A percentile compares a stretch with the other conserved stretches of the same genome.
Conservation (phyloP, 1,284 basidiomycete species). For the Phaffia rhodozyma region DNA sequence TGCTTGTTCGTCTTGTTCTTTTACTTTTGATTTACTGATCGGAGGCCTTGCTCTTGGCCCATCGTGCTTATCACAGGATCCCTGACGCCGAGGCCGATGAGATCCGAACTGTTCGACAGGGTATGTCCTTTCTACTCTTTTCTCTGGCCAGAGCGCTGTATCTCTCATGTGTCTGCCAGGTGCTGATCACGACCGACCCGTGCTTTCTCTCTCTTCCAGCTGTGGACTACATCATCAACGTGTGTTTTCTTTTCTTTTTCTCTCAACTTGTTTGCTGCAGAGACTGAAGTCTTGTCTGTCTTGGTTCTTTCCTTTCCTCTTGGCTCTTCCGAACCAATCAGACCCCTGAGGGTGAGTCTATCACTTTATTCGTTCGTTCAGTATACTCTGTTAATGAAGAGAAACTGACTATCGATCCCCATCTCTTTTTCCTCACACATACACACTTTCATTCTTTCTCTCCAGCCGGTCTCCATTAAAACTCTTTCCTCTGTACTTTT, state of each 20-base stretch:
- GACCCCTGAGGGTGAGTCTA: too few relatives aligned
- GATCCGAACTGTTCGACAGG: slow-evolving; percentile 88
- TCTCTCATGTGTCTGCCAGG: slow-evolving; percentile 12
- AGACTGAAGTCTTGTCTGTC: slow-evolving; percentile 17
- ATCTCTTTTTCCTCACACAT: too few relatives aligned
- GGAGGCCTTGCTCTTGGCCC: slow-evolving; percentile 47
- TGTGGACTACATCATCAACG: slow-evolving; percentile 90
- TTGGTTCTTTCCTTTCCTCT: neutral
- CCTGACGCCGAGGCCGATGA: slow-evolving; percentile 97
- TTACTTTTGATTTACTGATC: slow-evolving; percentile 27
- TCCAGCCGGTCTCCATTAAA: too few relatives aligned
- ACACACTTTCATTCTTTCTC: too few relatives aligned
- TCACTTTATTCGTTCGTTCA: too few relatives aligned
- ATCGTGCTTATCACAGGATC: slow-evolving; percentile 56
- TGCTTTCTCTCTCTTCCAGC: slow-evolving; percentile 43
- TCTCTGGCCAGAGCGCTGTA: neutral
- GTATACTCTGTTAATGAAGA: too few relatives aligned
- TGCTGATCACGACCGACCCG: slow-evolving; percentile 19
- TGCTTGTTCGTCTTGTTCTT: neutral
- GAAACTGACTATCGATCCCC: too few relatives aligned
- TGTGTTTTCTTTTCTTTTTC: slow-evolving; percentile 20
- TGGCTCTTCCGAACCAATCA: neutral
- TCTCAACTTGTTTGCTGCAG: neutral
- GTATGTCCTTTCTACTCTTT: slow-evolving; percentile 39
- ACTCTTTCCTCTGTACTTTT: too few relatives aligned